These are phyloP conservation scores for Tricholomella constricta DNA, from an alignment of 768 basidiomycete genomes.

Conservation along the genomic window DNA sequence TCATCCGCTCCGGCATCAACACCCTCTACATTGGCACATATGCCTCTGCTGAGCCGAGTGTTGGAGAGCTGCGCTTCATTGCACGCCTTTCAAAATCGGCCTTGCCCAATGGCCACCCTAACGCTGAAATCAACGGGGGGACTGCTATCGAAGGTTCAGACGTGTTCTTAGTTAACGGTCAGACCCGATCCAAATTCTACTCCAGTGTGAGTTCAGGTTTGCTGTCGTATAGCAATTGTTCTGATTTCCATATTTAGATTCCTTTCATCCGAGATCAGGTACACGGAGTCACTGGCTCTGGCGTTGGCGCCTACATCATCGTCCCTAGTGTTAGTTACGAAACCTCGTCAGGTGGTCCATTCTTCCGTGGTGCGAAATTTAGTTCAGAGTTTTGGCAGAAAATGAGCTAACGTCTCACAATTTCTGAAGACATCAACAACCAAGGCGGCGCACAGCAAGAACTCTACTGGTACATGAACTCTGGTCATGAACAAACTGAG, in stretches of 20 bases:
- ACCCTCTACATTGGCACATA: conserved; percentile 50
- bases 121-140: conserved; percentile 42
- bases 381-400: too few species aligned
- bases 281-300: conserved; percentile 48
- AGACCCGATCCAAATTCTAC: conserved; percentile 52
- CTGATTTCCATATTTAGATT: conserved; percentile 26
- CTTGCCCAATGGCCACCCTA: conserved; percentile 39
- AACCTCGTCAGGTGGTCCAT: conserved; percentile 49
- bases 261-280: conserved; percentile 54
- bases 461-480: conserved; percentile 53
- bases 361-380: conserved; percentile 41
- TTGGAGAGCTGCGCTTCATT: conserved; percentile 51
- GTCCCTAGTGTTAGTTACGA: conserved; percentile 48
- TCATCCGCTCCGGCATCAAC: conserved; percentile 43
- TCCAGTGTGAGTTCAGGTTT: conserved; percentile 37
- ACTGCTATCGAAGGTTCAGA: conserved; percentile 50
- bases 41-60: conserved; percentile 45
- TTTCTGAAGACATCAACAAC: conserved; percentile 46
- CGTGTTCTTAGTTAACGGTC: conserved; percentile 44
- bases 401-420: too few species aligned
- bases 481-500: conserved; percentile 47
- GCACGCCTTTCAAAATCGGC: conserved; percentile 44
- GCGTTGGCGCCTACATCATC: conserved; percentile 47
- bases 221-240: not conserved
- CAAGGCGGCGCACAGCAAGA: conserved; percentile 50